Evolutionary conservation across 2,329 filamentous ascomycete genomes (phyloP), one percentile per base, ranked within the genome.

Genomic region (Cryphonectria carpinicola): DNA sequence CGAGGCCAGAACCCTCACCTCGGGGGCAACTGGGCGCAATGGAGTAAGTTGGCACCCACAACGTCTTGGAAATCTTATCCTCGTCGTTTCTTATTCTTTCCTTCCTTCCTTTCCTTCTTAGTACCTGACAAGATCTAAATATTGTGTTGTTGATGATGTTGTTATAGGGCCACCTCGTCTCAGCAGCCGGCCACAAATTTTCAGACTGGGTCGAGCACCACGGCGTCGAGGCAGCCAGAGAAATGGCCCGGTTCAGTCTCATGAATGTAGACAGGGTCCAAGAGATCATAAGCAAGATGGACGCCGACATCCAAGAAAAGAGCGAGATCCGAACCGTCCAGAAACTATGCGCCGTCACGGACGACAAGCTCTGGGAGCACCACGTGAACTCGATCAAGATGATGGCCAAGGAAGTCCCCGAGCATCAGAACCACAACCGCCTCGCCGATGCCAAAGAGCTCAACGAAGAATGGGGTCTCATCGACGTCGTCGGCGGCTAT

Each of bases 301-400:
- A 35, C 25, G 25, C 62, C 41, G 41, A 52, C 41, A 49, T 65
- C 25, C 41, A 52, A 17, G 62, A 65, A 28, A 49, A 43, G 17
- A 65, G 62, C 43, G 62, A 65, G 62, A 65, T 65, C n/a, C 62
- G 62, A 5, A 49, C 62, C 13, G 62, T 65, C 28, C 41, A 65
- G 39, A 65, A 65, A 43, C 41, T 65, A 2, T 65, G 62, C 28
- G 62, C 43, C 43, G 62, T 35, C 41, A 32, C 62, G 7, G 62
- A 65, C 41, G 62, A 52, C 62, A n/a, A 32, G 25, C 43, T 65
- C n/a, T 65, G 62, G 62, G 37, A 52, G 28, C 62, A 65, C 39
- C 62, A 65, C 43, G 62, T 35, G 25, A 14, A 19, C 4, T 65
- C 62, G 4, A 17, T 65, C 41, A 35, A 32, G 43, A 65, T 65